Evolutionary conservation across 2,329 filamentous ascomycete genomes (phyloP).

Genomic region (Stachybotrys chlorohalonatus): DNA sequence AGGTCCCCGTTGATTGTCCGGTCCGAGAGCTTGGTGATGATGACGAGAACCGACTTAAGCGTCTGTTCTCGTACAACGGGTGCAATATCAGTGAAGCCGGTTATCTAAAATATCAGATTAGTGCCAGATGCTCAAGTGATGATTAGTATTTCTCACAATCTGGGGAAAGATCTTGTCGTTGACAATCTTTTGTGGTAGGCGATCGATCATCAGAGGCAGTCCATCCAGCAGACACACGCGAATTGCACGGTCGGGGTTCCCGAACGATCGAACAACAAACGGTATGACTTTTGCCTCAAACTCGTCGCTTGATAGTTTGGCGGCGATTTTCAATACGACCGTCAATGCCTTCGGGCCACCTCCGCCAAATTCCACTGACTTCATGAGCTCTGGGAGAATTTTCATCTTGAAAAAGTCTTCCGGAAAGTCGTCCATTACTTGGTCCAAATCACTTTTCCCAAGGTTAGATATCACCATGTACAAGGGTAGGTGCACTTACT

Average conservation of each 20-base stretch:
- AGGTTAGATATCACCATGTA: no score
- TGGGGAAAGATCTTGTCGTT: conserved; percentile 97
- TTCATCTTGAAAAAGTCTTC: conserved; percentile 99
- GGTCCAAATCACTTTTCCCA: conserved; percentile 57
- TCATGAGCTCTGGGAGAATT: conserved; percentile 87
- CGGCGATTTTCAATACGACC: conserved; percentile 83
- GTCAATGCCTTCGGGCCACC: conserved; percentile 85
- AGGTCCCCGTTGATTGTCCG: conserved; percentile 90
- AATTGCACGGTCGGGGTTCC: conserved; percentile 84
- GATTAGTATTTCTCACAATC: conserved; percentile 47
- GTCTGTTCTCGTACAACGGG: conserved; percentile 93
- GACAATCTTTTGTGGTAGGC: conserved; percentile 76
- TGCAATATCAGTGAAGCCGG: conserved; percentile 85
- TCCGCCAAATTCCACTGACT: conserved; percentile 96
- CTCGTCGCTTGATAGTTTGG: conserved; percentile 81
- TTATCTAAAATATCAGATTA: conserved; percentile 48
- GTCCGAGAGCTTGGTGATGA: conserved; percentile 85
- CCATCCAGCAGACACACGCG: conserved; percentile 87
- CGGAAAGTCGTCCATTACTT: conserved; percentile 85
- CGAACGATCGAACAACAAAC: conserved; percentile 78
- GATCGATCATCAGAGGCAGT: conserved; percentile 83
- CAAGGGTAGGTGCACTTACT: conserved; percentile 29
- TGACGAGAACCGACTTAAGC: conserved; percentile 81
- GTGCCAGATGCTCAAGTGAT: background rate
- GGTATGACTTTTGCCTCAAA: conserved; percentile 79